Conservation (phyloP, 177 flowering plant genomes). For the Tripterygium wilfordii region DNA sequence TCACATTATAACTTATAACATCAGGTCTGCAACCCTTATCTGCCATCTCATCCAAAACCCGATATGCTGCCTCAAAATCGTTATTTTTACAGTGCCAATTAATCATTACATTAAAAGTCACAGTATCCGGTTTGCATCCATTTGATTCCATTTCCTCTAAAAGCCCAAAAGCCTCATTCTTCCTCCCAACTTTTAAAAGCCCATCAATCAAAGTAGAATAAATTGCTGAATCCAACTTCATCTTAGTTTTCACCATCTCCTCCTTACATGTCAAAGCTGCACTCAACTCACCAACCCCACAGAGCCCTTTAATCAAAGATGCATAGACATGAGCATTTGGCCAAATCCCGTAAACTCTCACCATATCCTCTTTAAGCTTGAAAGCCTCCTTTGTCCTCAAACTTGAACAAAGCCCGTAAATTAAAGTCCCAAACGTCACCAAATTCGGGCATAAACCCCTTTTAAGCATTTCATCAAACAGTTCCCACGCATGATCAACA, state of each 20-base stretch:
- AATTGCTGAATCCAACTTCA: conserved; percentile 40
- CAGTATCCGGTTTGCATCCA: conserved; percentile 51
- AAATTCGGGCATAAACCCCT: conserved; percentile 48
- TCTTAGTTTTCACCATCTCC: conserved; percentile 38
- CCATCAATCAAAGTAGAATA: conserved; percentile 58
- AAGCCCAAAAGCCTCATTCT: conserved; percentile 36
- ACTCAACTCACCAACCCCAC: conserved; percentile 34
- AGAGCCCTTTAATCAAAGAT: conserved; percentile 63
- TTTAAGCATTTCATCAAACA: conserved; percentile 64
- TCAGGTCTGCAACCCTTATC: conserved; percentile 50
- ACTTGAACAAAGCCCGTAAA: conserved; percentile 39
- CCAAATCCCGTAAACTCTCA: conserved; percentile 23
- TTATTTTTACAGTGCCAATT: conserved; percentile 47
- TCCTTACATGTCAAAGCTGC: conserved; percentile 54
- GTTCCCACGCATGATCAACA: conserved; percentile 35
- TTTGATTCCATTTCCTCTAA: conserved; percentile 54
- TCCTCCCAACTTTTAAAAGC: conserved; percentile 44
- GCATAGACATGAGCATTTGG: conserved; percentile 45
- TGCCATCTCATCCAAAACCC: conserved; percentile 45
- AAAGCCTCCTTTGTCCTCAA: conserved; percentile 47
- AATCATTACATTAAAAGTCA: conserved; percentile 62
- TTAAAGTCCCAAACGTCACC: conserved; percentile 64
- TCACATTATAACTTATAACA: conserved; percentile 50
- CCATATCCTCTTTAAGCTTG: conserved; percentile 55
- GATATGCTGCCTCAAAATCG: conserved; percentile 45